phyloP scores from a whole-genome alignment of 2,329 filamentous ascomycete species.

The Aspergillus pseudoterreus region DNA sequence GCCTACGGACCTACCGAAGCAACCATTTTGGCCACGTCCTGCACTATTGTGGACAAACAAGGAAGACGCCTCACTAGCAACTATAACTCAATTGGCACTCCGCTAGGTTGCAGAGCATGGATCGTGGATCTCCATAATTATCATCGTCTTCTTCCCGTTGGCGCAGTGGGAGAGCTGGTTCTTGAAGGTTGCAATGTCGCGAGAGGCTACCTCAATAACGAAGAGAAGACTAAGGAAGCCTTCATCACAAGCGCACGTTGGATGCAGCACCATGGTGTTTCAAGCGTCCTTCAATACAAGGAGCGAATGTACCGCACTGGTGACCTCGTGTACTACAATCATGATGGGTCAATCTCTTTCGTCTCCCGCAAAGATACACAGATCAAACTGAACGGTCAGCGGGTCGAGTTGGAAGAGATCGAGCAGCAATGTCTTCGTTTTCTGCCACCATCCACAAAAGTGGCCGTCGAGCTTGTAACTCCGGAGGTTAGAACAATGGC shows the following conservation, averaged over 20 bases:
- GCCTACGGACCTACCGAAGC: conserved; percentile 43
- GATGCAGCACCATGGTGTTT: conserved; percentile 19
- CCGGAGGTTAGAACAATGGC: conserved; percentile 28
- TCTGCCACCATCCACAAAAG: conserved; percentile 34
- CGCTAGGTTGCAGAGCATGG: conserved; percentile 34
- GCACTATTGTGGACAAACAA: conserved; percentile 28
- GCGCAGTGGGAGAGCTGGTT: conserved; percentile 46
- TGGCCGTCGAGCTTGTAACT: conserved; percentile 42
- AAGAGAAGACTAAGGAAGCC: conserved; percentile 29
- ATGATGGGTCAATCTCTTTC: conserved; percentile 31
- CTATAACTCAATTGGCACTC: conserved; percentile 32
- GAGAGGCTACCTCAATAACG: conserved; percentile 42
- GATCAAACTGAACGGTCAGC: conserved; percentile 44
- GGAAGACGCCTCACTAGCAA: conserved; percentile 28
- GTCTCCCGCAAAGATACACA: conserved; percentile 31
- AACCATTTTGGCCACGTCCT: conserved; percentile 31
- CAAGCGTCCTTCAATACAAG: conserved; percentile 19
- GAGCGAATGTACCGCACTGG: conserved; percentile 37
- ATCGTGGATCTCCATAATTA: conserved; percentile 37
- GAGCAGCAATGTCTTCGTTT: conserved; percentile 40
- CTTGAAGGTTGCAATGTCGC: conserved; percentile 46
- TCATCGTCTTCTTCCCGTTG: conserved; percentile 40
- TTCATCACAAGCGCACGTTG: conserved; percentile 35
- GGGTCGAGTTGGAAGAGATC: conserved; percentile 46
- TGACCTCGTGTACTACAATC: conserved; percentile 35